Evolutionary conservation across 208 protist species (phyloP), one percentile per base, ranked within the genome.

Genomic region (Angomonas deanei): DNA sequence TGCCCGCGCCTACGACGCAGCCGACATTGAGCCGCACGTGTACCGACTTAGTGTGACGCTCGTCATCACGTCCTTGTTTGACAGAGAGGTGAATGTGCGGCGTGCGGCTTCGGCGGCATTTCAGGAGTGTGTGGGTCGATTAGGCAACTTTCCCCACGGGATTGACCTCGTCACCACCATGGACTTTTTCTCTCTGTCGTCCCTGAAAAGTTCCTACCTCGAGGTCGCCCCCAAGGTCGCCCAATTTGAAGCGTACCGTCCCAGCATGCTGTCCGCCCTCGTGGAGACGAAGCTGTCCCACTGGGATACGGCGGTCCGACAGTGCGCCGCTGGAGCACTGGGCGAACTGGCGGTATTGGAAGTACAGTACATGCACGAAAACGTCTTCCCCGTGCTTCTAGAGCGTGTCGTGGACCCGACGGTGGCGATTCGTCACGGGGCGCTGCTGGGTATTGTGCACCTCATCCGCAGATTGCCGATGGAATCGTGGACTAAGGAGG

Each of bases 111-210:
- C 92, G 3, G 94, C 94, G 13, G 94, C 94, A 13, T 96, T 97
- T 64, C 94, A 98, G 72, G 92, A 98, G 78, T 91, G 84, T 46
- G 94, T 97, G 31, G 93, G 96, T 19, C 75, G 93, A 13, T 86
- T 94, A 30, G 94, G 91, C 17, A 97, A 77, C 68, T 98, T 98
- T 65, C 94, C 97, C 5, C 72, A 99, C 64, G 98, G 98, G 24
- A 99, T 99, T 68, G 93, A 91, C 49, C 90, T 99, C 28, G 79
- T 99, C 11, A 97, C 88, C 3, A 77, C 70, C 5, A 97, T 97
- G 23, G 97, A 99, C 79, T 99, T 98, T 78, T 98, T 98, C 64
- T 69, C 97, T 0, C 79, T 99, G 13, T 85, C 92, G 24, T 96
- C 92, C 32, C 61, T 92, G n/a, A 69, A 70, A 27, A 70, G 96